Evolutionary conservation across 2,329 filamentous ascomycete genomes (phyloP).

Genomic region (Colletotrichum magnum): DNA sequence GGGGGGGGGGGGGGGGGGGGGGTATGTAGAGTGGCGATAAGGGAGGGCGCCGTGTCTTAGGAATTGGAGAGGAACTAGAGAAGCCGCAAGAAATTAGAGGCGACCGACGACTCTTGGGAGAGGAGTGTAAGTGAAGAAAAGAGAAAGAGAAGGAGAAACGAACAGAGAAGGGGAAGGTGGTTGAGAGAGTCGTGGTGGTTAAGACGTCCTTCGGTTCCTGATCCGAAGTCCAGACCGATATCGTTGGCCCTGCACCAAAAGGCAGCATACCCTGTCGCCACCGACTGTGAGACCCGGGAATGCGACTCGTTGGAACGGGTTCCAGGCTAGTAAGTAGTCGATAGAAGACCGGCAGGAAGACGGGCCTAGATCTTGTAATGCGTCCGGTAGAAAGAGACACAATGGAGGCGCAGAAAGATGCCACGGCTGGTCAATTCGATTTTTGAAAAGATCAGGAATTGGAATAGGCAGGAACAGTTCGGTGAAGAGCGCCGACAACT

Average conservation of each 20-base stretch:
- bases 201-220: conserved; percentile 32
- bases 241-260: conserved; percentile 28
- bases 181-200: conserved; percentile 18
- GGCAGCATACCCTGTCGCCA: conserved; percentile 35
- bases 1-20: no score
- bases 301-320: conserved; percentile 9
- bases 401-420: neutral
- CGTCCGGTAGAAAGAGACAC: neutral
- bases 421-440: neutral
- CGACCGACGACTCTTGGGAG: conserved; percentile 10
- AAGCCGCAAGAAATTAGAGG: neutral
- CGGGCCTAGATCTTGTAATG: neutral
- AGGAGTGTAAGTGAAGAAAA: conserved; percentile 8
- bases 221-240: conserved; percentile 32
- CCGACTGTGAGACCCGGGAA: conserved; percentile 15
- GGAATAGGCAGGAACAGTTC: no score
- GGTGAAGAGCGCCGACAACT: no score
- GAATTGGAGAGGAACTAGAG: neutral
- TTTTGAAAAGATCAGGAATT: no score
- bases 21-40: conserved; percentile 12
- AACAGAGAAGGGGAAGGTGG: neutral
- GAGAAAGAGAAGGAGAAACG: neutral
- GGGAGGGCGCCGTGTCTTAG: neutral
- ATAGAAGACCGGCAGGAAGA: neutral
- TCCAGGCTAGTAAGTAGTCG: no score